A percentile compares a stretch with the other conserved stretches of the same genome.
Evolutionary conservation across 2,329 filamentous ascomycete genomes (phyloP).

Genomic region (Botrytis sinoallii): DNA sequence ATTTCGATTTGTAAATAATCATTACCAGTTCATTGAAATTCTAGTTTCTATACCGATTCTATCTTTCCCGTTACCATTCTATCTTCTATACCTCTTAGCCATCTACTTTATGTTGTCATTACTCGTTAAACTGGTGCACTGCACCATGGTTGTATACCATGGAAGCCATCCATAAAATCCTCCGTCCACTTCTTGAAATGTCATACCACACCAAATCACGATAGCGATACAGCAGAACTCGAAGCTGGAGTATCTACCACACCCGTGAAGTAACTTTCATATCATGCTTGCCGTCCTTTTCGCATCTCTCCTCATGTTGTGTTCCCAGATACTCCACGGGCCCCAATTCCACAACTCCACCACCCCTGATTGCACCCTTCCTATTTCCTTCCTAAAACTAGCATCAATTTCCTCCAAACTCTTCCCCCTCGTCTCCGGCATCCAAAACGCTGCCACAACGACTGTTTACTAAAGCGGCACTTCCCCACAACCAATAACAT

Average conservation of each 20-base stretch:
- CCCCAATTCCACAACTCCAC: not conserved
- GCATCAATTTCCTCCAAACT: slow-evolving; percentile 31
- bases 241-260: not conserved
- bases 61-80: not conserved
- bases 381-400: slow-evolving; percentile 22
- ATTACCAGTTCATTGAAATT: not conserved
- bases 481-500: slow-evolving; percentile 36
- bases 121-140: not conserved
- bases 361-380: not conserved
- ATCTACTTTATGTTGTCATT: not conserved
- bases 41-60: not conserved
- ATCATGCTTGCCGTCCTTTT: not conserved
- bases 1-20: not conserved
- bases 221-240: not conserved
- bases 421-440: slow-evolving; percentile 36
- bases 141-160: not conserved
- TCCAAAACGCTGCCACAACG: slow-evolving; percentile 26
- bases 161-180: not conserved
- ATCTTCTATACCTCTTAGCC: not conserved
- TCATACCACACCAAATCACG: not conserved
- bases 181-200: not conserved
- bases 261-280: not conserved
- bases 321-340: not conserved
- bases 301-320: not conserved
- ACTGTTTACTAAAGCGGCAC: slow-evolving; percentile 41